Base-by-base conservation (phyloP, 2,329 filamentous ascomycete species). In the Diaporthe helianthi region DNA sequence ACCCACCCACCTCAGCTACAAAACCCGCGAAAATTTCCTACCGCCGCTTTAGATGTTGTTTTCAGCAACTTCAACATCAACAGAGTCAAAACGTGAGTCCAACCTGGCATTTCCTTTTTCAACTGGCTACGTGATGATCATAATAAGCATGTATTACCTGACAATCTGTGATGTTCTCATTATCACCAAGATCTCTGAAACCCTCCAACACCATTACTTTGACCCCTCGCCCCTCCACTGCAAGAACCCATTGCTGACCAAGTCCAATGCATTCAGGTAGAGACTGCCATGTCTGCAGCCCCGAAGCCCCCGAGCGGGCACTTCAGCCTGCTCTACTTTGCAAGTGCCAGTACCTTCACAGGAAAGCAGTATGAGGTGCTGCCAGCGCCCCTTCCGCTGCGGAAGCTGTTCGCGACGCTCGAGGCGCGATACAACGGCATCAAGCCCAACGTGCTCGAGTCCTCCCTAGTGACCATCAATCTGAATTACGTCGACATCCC, bases 261-360 rank as follows among this genome's bases (percentile, higher is more conserved):
- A 61, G 22, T 31, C 68, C 60, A 55, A 52, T 41, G 49, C 26
- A 69, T 67, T 68, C 47, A 72, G 61, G 47, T 53, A 38, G 49
- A 46, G 55, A 49, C 41, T 8, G 24, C n/a, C 29, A 72, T 72
- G 71, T 67, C 71, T 55, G 76, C 77, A 15, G 73, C 78, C 1
- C 76, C 83, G 0, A 86, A 84, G 71, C 79, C 86, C 13, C 87
- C 88, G 1, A 73, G 81, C 52, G 90, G 86, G n/a, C 86, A 92
- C 73, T 97, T 96, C 82, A 92, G 86, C 69, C 82, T 97, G 54
- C 87, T 96, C 67, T 97, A 95, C 81, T 97, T 97, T 80, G 93
- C 93, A 69, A 87, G 88, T 71, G 92, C 92, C 17, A 86, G 87
- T 69, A 90, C 90, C 38, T 92, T 87, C 78, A 93, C 93, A 1